Conservation (phyloP, 805 yeast species). For the Lipomyces yamadae region DNA sequence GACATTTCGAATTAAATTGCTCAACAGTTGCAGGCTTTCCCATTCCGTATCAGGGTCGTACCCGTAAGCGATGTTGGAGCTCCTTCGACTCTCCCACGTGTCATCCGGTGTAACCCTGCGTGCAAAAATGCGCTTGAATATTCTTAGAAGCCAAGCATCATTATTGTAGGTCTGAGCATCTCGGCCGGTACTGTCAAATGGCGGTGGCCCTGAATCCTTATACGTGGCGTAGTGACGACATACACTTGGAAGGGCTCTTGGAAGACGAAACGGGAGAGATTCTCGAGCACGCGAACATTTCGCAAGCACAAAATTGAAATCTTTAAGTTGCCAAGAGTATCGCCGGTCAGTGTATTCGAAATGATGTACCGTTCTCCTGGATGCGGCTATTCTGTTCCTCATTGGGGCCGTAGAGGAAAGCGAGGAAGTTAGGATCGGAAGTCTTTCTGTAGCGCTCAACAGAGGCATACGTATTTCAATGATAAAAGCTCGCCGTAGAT, state of each 20-base stretch:
- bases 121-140: not conserved
- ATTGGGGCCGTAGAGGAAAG: not conserved
- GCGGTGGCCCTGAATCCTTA: not conserved
- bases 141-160: not conserved
- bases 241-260: not conserved
- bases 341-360: not conserved
- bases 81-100: slow-evolving; percentile 21
- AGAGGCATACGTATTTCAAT: not conserved
- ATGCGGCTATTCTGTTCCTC: not conserved
- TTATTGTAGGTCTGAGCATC: not conserved
- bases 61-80: slow-evolving; percentile 8
- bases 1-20: slow-evolving; percentile 28
- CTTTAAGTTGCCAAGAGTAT: not conserved
- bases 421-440: not conserved
- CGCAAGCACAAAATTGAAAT: not conserved
- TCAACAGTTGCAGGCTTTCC: slow-evolving; percentile 32
- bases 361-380: not conserved
- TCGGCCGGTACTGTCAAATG: not conserved
- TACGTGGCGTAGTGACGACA: not conserved
- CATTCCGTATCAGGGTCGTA: slow-evolving; percentile 35
- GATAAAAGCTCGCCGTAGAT: not conserved
- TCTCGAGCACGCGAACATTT: not conserved
- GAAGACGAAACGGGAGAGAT: not conserved
- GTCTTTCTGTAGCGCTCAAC: not conserved
- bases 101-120: not conserved